A percentile compares a stretch with the other conserved stretches of the same genome.
Evolutionary conservation across 2,329 filamentous ascomycete genomes (phyloP).

Genomic region (Aspergillus eucalypticola): DNA sequence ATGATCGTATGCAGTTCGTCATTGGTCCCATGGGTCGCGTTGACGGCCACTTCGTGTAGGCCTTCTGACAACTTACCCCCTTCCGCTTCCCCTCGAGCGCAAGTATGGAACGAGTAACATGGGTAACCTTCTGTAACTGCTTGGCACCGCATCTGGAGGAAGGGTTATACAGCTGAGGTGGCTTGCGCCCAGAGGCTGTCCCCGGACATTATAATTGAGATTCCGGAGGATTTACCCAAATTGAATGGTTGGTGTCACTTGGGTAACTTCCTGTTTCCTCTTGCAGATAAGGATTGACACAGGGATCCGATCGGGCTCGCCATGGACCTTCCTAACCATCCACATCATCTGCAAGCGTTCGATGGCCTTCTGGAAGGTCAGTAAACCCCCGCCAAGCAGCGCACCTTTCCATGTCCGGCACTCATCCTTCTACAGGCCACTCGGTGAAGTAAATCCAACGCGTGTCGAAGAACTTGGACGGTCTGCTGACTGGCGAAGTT

Average conservation of each 20-base stretch:
- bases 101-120: neutral
- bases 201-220: neutral
- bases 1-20: neutral
- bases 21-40: slow-evolving; percentile 1
- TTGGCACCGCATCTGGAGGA: neutral
- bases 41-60: neutral
- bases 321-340: neutral
- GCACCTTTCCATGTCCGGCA: slow-evolving; percentile 15
- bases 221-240: neutral
- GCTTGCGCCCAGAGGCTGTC: neutral
- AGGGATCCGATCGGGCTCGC: neutral
- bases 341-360: slow-evolving; percentile 7
- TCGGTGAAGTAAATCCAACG: neutral
- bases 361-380: slow-evolving; percentile 19
- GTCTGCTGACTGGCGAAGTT: slow-evolving; percentile 14
- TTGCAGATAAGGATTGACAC: slow-evolving; percentile 1
- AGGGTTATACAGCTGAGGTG: neutral
- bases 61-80: neutral
- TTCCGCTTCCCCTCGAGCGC: neutral
- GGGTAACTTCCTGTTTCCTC: neutral
- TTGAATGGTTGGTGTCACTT: neutral
- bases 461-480: neutral
- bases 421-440: neutral
- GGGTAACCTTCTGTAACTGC: neutral
- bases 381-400: slow-evolving; percentile 9